Base-by-base conservation (phyloP, 164 flowering plant species). In the Kalanchoe fedtschenkoi region DNA sequence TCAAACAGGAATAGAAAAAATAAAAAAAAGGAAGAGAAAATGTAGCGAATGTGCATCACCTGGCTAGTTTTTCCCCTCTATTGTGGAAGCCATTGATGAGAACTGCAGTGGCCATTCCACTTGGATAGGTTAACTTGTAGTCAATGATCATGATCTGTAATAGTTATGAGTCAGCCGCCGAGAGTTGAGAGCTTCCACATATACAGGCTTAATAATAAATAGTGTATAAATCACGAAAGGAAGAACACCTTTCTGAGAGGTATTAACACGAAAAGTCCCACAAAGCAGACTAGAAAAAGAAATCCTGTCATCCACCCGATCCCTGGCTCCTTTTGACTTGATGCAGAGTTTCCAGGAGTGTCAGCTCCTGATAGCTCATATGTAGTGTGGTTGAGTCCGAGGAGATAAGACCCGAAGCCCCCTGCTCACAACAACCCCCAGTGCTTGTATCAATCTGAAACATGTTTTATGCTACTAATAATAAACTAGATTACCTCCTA, bases 11-110 rank as follows among this genome's bases (percentile, higher is more conserved):
- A 60, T 11, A 2, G 22, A 4, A 24, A n/a, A n/a, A n/a, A n/a
- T n/a, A n/a, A n/a, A n/a, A n/a, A n/a, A n/a, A n/a, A n/a, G n/a
- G n/a, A n/a, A 1, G 2, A 5, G 7, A 21, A 22, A 15, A 2
- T 14, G 14, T 15, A 15, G 10, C 13, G 28, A 53, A 2, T 17
- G 34, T 0, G 4, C 13, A 32, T 15, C 79, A 91, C 98, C 71
- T 87, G 42, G 96, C 89, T 68, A 68, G 67, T 39, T 84, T 71
- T 44, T 89, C 93, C 29, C 81, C 89, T 33, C 66, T 68, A 44
- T 66, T 74, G 53, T 92, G 98, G 72, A 92, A 89, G 38, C 96
- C 98, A 72, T 91, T 85, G 61, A 91, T 91, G 70, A 91, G 86
- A 74, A 91, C 81, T 29, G 89, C 96, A 47, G 93, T 87, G 26